Evolutionary conservation across 2,329 filamentous ascomycete species (phyloP).

Genomic region (Ophiocordyceps sinensis): DNA sequence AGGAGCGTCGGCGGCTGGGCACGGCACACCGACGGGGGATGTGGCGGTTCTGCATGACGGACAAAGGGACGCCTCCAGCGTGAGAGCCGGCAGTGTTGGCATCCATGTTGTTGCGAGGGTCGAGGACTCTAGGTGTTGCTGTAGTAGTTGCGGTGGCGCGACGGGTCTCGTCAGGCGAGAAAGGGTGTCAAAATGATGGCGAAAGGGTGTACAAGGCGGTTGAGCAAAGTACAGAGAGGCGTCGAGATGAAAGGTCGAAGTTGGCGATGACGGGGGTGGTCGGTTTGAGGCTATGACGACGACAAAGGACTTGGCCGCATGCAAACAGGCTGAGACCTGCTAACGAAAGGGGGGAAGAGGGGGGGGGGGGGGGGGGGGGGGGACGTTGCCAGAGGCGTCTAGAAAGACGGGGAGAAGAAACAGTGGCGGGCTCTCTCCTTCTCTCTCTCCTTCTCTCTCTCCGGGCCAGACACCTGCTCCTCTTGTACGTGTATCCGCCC

Average conservation of each 20-base stretch:
- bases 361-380: background rate
- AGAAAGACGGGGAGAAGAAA: background rate
- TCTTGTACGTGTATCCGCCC: no score
- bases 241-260: background rate
- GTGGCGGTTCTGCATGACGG: constrained; percentile 2
- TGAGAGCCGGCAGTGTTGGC: background rate
- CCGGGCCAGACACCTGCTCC: no score
- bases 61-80: background rate
- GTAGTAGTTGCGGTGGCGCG: background rate
- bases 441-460: no score
- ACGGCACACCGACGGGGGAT: constrained; percentile 2
- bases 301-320: background rate
- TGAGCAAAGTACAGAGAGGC: background rate
- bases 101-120: background rate
- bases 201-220: background rate
- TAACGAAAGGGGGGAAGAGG: background rate
- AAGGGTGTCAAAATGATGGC: background rate
- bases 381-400: background rate
- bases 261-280: background rate
- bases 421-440: no score
- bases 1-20: constrained; percentile 8
- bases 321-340: background rate
- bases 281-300: background rate
- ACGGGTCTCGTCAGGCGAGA: background rate
- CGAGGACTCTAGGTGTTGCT: background rate